Evolutionary conservation across 495 filamentous ascomycete species (phyloP).

Genomic region (Letharia lupina): DNA sequence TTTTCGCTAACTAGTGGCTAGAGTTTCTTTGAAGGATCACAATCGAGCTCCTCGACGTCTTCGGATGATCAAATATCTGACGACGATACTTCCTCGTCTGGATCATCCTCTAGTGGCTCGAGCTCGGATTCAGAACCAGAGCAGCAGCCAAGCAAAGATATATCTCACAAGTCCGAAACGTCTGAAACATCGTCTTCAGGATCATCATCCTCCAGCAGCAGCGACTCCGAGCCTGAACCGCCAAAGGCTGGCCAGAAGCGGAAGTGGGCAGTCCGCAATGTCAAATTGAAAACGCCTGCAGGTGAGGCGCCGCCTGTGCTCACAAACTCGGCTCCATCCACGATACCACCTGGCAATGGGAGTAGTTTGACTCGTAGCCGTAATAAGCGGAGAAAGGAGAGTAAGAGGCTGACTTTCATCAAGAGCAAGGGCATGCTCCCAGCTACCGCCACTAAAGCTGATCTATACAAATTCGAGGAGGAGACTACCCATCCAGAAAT

Average conservation of each 20-base stretch:
- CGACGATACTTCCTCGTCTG: conserved; percentile 27
- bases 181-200: conserved; percentile 15
- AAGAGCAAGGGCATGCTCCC: conserved; percentile 44
- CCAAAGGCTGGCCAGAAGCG: conserved; percentile 2
- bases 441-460: conserved; percentile 38
- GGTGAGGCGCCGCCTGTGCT: neutral
- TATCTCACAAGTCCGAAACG: neutral
- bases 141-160: conserved; percentile 8
- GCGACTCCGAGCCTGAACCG: conserved; percentile 29
- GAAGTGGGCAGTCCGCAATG: neutral
- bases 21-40: conserved; percentile 9
- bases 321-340: conserved; percentile 7
- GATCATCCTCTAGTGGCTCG: conserved; percentile 22
- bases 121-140: conserved; percentile 26
- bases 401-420: conserved; percentile 40
- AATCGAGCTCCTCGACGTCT: conserved; percentile 23
- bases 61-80: conserved; percentile 27
- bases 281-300: neutral
- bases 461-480: conserved; percentile 36
- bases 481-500: conserved; percentile 15
- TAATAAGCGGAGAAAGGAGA: conserved; percentile 45
- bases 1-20: conserved; percentile 7
- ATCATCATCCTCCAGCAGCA: conserved; percentile 11
- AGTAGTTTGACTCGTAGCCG: conserved; percentile 43
- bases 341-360: conserved; percentile 30